Conservation (phyloP, 352 stramenopile genomes). For the Phytophthora macrochlamydospora region DNA sequence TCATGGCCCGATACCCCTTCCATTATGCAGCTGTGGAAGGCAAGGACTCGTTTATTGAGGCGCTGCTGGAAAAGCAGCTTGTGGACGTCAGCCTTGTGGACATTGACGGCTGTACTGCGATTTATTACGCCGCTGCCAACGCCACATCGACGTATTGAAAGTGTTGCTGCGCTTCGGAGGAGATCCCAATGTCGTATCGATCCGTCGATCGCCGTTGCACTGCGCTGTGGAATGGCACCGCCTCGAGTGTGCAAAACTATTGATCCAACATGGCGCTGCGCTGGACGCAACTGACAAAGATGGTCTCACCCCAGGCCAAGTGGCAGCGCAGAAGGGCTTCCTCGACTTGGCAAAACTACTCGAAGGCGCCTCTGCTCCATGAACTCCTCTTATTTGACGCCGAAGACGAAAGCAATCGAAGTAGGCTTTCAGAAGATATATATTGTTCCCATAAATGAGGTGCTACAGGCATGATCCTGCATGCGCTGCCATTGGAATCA, state of each 20-base stretch:
- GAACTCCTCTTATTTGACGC: not conserved
- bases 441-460: not conserved
- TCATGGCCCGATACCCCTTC: constrained; percentile 83
- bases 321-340: constrained; percentile 48
- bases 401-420: not conserved
- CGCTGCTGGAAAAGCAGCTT: constrained; percentile 59
- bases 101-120: constrained; percentile 61
- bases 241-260: constrained; percentile 59
- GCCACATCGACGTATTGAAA: constrained; percentile 54
- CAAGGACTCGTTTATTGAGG: constrained; percentile 54
- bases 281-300: constrained; percentile 47
- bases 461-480: not conserved
- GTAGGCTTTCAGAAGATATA: not conserved
- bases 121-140: constrained; percentile 81
- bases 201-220: constrained; percentile 71
- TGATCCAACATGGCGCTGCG: constrained; percentile 48
- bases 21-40: constrained; percentile 83
- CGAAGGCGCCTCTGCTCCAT: not conserved
- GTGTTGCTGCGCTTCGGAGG: constrained; percentile 51
- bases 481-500: not conserved
- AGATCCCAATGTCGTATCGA: constrained; percentile 62
- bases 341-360: constrained; percentile 23
- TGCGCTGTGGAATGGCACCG: constrained; percentile 79
- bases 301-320: constrained; percentile 35
- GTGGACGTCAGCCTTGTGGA: constrained; percentile 75